These are phyloP conservation scores for Cutaneotrichosporon dermatis DNA, from an alignment of 1,284 basidiomycete genomes.

Conservation along the genomic window DNA sequence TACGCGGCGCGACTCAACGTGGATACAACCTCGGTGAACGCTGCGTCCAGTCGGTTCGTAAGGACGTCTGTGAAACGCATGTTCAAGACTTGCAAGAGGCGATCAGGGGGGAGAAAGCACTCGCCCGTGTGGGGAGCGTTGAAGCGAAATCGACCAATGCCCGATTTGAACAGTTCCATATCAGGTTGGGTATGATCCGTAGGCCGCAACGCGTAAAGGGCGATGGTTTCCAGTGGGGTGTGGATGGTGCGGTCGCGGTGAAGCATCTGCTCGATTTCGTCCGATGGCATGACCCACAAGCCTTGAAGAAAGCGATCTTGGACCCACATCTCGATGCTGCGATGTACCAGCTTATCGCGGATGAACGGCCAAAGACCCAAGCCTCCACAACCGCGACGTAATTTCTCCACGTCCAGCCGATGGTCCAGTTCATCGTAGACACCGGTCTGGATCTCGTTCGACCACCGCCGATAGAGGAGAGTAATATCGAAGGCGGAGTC, in stretches of 20 bases:
- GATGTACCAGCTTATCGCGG: constrained; percentile 13
- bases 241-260: background rate
- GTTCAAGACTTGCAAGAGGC: constrained; percentile 10
- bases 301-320: constrained; percentile 24
- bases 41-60: background rate
- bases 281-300: constrained; percentile 32
- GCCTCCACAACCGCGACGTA: background rate
- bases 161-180: background rate
- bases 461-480: background rate
- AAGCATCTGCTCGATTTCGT: constrained; percentile 25
- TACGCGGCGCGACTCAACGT: background rate
- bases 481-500: constrained; percentile 3
- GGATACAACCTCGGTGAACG: constrained; percentile 11
- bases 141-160: background rate
- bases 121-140: background rate
- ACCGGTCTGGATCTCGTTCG: constrained; percentile 6
- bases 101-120: constrained; percentile 10
- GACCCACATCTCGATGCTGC: constrained; percentile 23
- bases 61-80: constrained; percentile 2
- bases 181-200: background rate
- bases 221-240: constrained; percentile 1
- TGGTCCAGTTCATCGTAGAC: constrained; percentile 8
- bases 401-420: constrained; percentile 1
- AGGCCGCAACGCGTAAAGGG: background rate
- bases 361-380: constrained; percentile 5